Percentiles rank a stretch among this genome's conserved stretches.
These are phyloP conservation scores for Byssothecium circinans DNA, from an alignment of 2,329 filamentous ascomycete genomes.

Conservation along the genomic window DNA sequence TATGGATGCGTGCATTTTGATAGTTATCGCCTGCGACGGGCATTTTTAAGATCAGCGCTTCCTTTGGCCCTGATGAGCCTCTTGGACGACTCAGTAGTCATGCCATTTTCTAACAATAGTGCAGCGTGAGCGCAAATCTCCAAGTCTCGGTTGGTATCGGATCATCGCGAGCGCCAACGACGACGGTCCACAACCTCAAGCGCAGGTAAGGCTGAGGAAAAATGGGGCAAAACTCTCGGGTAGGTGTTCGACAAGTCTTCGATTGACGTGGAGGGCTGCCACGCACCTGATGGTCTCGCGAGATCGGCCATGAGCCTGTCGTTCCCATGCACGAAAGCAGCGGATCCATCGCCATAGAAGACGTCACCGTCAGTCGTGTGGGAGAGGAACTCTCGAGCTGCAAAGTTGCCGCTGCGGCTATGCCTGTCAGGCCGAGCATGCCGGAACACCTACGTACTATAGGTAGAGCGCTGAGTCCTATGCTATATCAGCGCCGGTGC, in stretches of 20 bases:
- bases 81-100: not conserved
- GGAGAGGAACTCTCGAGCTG: too few relatives aligned
- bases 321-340: constrained; percentile 10
- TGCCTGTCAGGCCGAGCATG: not conserved
- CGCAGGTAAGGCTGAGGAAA: not conserved
- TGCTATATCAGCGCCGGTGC: not conserved
- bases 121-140: not conserved
- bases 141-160: not conserved
- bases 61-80: constrained; percentile 3
- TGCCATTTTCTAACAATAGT: not conserved
- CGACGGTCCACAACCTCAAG: not conserved
- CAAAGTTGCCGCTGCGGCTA: not conserved
- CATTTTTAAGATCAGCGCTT: constrained; percentile 8
- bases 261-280: constrained; percentile 25
- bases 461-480: too few relatives aligned
- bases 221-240: not conserved
- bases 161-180: not conserved
- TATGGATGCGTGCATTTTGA: not conserved
- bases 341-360: constrained; percentile 16
- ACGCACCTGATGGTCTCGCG: constrained; percentile 1
- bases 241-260: constrained; percentile 10
- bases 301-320: constrained; percentile 17
- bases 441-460: not conserved
- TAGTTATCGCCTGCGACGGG: not conserved
- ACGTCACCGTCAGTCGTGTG: constrained; percentile 23